These are phyloP conservation scores for Nicotiana rustica DNA, from an alignment of 305 asterid genomes.

Conservation along the genomic window DNA sequence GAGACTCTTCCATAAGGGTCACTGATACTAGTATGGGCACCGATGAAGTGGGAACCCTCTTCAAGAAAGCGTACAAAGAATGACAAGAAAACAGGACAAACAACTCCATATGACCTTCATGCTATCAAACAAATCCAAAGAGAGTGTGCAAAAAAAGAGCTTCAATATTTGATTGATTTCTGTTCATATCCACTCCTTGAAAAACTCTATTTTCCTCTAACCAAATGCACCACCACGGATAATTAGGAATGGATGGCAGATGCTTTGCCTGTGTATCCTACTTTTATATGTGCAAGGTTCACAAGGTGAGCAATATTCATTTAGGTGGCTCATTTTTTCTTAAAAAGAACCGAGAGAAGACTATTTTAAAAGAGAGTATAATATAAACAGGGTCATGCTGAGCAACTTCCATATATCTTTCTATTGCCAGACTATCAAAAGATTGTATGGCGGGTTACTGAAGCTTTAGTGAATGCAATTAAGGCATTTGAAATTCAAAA, in stretches of 20 bases:
- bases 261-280: neutral
- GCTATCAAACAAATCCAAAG: neutral
- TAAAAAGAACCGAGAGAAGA: neutral
- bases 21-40: neutral
- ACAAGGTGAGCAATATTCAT: neutral
- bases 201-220: neutral
- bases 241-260: neutral
- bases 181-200: neutral
- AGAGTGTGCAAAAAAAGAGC: neutral
- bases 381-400: conserved; percentile 1
- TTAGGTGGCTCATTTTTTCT: too few species aligned
- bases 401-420: neutral
- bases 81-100: conserved; percentile 5
- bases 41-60: conserved; percentile 18
- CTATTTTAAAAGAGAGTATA: neutral
- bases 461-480: neutral
- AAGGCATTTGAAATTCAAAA: conserved; percentile 19
- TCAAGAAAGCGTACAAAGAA: neutral
- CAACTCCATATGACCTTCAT: neutral
- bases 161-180: neutral
- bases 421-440: conserved; percentile 16
- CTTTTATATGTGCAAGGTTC: neutral
- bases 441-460: neutral
- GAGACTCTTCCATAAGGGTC: neutral
- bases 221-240: neutral